Conservation (phyloP, 1,139 yeast species). For the Debaryomycetaceae sp. region DNA sequence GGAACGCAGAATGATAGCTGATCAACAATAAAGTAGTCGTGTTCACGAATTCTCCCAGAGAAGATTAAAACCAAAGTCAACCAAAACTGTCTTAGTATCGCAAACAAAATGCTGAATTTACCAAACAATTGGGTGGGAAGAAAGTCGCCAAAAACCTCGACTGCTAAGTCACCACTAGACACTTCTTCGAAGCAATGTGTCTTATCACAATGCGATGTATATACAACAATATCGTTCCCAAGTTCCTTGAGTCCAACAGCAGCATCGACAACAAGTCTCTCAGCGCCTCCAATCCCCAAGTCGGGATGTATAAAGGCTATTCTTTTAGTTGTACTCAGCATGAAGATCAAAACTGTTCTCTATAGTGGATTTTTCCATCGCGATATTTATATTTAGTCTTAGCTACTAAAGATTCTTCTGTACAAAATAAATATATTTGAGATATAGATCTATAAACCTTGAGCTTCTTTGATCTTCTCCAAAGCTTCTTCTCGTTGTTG, state of each 20-base stretch:
- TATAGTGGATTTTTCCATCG: background rate
- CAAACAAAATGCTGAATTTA: conserved; percentile 74
- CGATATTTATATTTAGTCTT: background rate
- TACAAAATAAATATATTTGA: too few relatives aligned
- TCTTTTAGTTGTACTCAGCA: conserved; percentile 5
- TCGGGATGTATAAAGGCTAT: conserved; percentile 95
- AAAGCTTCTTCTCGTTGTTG: conserved; percentile 33
- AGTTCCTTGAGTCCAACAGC: conserved; percentile 78
- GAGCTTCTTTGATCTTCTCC: background rate
- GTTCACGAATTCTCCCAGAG: conserved; percentile 45
- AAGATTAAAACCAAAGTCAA: conserved; percentile 50
- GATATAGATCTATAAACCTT: background rate
- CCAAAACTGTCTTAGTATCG: conserved; percentile 78
- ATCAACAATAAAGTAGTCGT: conserved; percentile 80
- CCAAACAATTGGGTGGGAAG: conserved; percentile 70
- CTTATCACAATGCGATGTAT: conserved; percentile 86
- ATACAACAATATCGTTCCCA: conserved; percentile 66
- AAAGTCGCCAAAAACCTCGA: conserved; percentile 75
- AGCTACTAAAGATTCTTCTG: too few relatives aligned
- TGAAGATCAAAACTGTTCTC: background rate
- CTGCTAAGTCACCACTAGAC: conserved; percentile 50
- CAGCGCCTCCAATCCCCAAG: conserved; percentile 96
- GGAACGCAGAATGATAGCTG: conserved; percentile 89
- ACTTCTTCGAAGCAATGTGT: conserved; percentile 91
- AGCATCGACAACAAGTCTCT: conserved; percentile 89